Evolutionary conservation across 495 filamentous ascomycete genomes (phyloP), one percentile per base, ranked within the genome.

Genomic region (Lophiotrema nucula): DNA sequence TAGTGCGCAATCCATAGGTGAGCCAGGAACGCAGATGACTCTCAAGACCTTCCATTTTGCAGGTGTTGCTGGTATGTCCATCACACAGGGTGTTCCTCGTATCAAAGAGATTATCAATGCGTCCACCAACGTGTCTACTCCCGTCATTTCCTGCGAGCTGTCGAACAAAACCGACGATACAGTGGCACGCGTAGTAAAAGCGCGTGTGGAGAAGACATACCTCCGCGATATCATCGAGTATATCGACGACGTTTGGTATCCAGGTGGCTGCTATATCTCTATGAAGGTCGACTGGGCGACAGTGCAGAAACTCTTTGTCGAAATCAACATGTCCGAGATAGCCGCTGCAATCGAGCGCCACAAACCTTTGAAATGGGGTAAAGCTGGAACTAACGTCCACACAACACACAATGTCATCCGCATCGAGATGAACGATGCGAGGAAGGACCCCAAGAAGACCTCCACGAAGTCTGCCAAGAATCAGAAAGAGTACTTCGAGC

Each of bases 31-130:
- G 3, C 95, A 98, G 73, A 98, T 98, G 95, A 98, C 93, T 1
- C 77, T 98, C 66, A 97, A 97, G 76, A 98, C 93, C 70, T 98
- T 98, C 85, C 93, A 98, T 86, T 98, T 98, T 76, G 93, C 93
- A 67, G 93, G 93, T 87, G 95, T 98, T 59, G 95, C 92, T 22
- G 91, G 91, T 67, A 97, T 98, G 92, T 95, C 88, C 79, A 93
- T 97, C 66, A 98, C 95, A 0, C 89, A 96, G 69, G 93, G 93
- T 86, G 93, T 98, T 1, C 93, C 93, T 1, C 93, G 93, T 83
- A 97, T 98, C 72, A 98, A 97, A 75, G 93, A 98, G 80, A 98
- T 98, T 67, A 98, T 98, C 82, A 97, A 97, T 73, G 93, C 93
- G 5, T 92, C 88, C 10, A 92, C 87, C 70, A 77, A 75, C 39